Percentiles rank a stretch among this genome's conserved stretches.
phyloP scores from a whole-genome alignment of 805 yeast genomes.

The Starmerella vaccinii region DNA sequence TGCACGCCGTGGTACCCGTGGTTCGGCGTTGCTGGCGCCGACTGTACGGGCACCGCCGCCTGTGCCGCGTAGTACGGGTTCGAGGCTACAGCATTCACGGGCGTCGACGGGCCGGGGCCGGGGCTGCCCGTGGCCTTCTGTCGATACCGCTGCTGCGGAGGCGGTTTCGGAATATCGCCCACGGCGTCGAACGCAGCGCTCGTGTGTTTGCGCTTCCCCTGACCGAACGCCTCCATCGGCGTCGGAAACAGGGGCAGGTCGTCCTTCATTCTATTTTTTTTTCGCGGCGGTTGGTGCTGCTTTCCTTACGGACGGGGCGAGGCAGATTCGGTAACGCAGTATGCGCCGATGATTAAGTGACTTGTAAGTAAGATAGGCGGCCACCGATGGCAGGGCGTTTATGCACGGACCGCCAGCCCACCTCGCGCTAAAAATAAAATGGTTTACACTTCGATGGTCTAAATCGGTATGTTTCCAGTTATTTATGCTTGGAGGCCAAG shows the following conservation, averaged over 20 bases:
- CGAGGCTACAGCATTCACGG: neutral
- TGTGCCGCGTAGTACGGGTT: neutral
- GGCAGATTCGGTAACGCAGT: neutral
- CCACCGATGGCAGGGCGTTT: neutral
- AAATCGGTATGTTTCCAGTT: no score
- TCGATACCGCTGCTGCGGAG: conserved; percentile 21
- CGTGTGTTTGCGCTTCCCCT: conserved; percentile 8
- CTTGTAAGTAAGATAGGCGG: conserved; percentile 1
- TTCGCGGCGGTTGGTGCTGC: no score
- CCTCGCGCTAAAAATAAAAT: no score
- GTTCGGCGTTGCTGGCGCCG: conserved; percentile 1
- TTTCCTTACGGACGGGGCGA: neutral
- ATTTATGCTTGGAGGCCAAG: no score
- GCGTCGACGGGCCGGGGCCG: conserved; percentile 4
- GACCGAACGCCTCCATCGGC: conserved; percentile 27
- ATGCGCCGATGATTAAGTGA: neutral
- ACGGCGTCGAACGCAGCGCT: conserved; percentile 19
- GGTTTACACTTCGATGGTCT: no score
- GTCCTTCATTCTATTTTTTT: conserved; percentile 25
- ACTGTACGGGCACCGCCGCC: neutral
- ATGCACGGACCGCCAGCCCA: neutral
- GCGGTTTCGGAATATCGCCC: conserved; percentile 22
- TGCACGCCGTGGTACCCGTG: neutral
- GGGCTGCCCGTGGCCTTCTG: conserved; percentile 2
- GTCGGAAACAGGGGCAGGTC: conserved; percentile 27